Base-by-base conservation (phyloP, 768 basidiomycete genomes). In the Lactifluus volemus region DNA sequence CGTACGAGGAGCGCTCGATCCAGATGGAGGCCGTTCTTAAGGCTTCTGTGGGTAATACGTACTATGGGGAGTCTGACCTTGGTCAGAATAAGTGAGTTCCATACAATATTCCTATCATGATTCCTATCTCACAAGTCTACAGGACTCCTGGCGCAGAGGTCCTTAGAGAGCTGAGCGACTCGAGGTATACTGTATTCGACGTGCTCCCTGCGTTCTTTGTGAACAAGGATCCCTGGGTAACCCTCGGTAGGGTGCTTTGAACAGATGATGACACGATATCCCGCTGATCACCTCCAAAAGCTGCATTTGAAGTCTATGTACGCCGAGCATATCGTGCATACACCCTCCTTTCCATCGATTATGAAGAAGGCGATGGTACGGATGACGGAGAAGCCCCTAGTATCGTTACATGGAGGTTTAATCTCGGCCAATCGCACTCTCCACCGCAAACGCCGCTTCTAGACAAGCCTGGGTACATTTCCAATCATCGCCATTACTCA, bases 1-100 rank as follows among this genome's bases (percentile, higher is more conserved):
- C 94, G 14, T 96, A 92, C 70, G 94, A 98, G 69, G 97, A 98
- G 72, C 88, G 97, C 60, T 78, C 86, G 45, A 77, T 84, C 30
- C 97, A 99, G 73, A 96, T 99, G 90, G 95, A 97, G 76, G 79
- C 85, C 30, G 88, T 99, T 55, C 81, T 99, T 51, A 92, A 89
- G 74, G 81, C 86, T 30, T 89, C 97, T 0, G 89, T 97, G 54
- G 84, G 85, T 17, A 87, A 85, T 59, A 89, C 85, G 66, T 88
- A 85, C 68, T 98, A 99, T 68, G 97, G 96, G 63, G 94, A 97
- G 73, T 81, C 82, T 48, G 87, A 82, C 4, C 70, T 77, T 41
- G 77, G 78, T 77, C 84, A 60, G 83, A 84, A 88, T 84, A 70
- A 41, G 74, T 70, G 9, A 53, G 12, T 65, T 15, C 10, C 17